These are phyloP conservation scores for Tillandsia fasciculata DNA, from an alignment of 176 grass and related monocot genomes.

Conservation along the genomic window DNA sequence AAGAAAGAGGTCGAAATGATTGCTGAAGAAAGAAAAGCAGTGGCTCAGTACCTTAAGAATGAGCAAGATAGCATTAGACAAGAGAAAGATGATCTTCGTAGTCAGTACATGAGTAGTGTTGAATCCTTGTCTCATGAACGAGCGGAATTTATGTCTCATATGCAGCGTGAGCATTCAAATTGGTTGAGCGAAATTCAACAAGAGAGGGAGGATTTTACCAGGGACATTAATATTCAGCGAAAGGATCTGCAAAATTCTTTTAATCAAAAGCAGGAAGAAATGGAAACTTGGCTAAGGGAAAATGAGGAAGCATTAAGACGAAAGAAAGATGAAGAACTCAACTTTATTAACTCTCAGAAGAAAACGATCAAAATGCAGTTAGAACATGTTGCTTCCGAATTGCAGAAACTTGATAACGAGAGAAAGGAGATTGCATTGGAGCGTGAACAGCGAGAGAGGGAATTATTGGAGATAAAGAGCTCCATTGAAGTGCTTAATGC, in stretches of 20 bases:
- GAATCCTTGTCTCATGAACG: constrained; percentile 62
- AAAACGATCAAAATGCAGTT: constrained; percentile 43
- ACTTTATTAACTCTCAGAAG: constrained; percentile 65
- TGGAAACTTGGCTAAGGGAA: constrained; percentile 64
- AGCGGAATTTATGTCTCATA: constrained; percentile 66
- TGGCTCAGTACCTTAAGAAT: constrained; percentile 45
- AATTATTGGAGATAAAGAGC: constrained; percentile 56
- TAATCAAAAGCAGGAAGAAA: constrained; percentile 51
- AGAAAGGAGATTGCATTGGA: constrained; percentile 58
- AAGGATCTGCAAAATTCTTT: constrained; percentile 58
- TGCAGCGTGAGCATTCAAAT: constrained; percentile 62
- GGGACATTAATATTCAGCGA: constrained; percentile 66
- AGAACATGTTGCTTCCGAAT: constrained; percentile 48
- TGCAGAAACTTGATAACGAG: constrained; percentile 84
- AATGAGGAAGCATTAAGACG: constrained; percentile 56
- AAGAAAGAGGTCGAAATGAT: constrained; percentile 50
- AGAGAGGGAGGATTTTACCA: constrained; percentile 71
- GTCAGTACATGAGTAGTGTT: constrained; percentile 52
- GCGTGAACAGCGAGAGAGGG: constrained; percentile 59
- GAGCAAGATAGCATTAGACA: constrained; percentile 60
- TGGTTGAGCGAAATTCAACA: constrained; percentile 60
- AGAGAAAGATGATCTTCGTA: constrained; percentile 62
- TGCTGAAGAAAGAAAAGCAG: constrained; percentile 51
- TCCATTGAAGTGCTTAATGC: constrained; percentile 51
- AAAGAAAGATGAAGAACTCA: constrained; percentile 59